Evolutionary conservation across 352 stramenopile species (phyloP).

Genomic region (Globisporangium rhizosaccharum): DNA sequence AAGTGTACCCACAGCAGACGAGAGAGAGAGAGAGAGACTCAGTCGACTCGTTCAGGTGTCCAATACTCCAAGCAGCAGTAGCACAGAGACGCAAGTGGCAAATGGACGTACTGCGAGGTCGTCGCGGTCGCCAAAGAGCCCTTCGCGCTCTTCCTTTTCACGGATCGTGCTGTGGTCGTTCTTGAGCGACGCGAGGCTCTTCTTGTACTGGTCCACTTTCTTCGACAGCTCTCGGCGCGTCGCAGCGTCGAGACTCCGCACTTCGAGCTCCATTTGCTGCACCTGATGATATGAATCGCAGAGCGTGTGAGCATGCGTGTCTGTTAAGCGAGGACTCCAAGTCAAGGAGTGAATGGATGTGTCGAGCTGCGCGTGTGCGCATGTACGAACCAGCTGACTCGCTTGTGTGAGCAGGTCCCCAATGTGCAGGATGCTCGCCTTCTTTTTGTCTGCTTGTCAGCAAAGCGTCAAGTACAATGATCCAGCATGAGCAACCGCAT

Average conservation of each 20-base stretch:
- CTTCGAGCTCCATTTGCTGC: constrained; percentile 87
- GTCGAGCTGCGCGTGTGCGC: neutral
- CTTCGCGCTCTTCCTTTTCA: constrained; percentile 79
- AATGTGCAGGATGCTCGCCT: constrained; percentile 75
- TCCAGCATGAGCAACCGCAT: neutral
- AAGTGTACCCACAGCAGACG: neutral
- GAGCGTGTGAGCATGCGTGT: too few species aligned
- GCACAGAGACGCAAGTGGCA: neutral
- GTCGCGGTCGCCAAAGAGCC: constrained; percentile 78
- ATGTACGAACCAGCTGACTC: constrained; percentile 56
- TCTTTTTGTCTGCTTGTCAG: constrained; percentile 71
- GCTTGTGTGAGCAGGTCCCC: constrained; percentile 76
- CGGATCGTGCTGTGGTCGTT: constrained; percentile 78
- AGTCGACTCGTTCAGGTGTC: neutral
- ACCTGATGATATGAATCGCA: constrained; percentile 31
- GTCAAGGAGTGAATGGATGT: neutral
- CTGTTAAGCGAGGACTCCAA: neutral
- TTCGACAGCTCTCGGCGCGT: constrained; percentile 84
- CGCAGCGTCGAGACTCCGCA: constrained; percentile 71
- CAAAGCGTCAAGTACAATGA: neutral
- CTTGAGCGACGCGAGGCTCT: constrained; percentile 76
- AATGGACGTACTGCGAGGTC: constrained; percentile 34
- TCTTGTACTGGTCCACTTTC: constrained; percentile 89
- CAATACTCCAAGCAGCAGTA: neutral
- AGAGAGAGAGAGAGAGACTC: neutral